Percentiles rank a stretch among this genome's conserved stretches.
Conservation (phyloP, 2,329 filamentous ascomycete genomes). For the Fusarium sp. region DNA sequence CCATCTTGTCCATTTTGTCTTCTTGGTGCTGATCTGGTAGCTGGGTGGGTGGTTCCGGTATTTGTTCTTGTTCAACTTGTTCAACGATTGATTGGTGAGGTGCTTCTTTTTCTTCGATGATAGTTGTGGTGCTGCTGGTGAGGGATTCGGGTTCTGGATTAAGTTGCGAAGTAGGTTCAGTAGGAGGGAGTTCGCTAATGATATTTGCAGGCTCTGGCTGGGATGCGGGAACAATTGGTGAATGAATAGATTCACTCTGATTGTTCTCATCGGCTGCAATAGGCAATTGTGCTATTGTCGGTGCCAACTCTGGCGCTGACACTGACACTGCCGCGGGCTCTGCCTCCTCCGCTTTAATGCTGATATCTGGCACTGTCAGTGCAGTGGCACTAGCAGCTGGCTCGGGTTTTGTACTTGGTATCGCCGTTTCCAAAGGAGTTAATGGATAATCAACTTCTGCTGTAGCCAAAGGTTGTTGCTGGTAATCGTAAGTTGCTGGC, state of each 20-base stretch:
- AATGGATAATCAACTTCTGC: constrained; percentile 1
- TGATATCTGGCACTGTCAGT: not conserved
- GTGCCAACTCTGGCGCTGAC: not conserved
- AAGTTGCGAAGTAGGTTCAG: constrained; percentile 20
- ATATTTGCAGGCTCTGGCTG: constrained; percentile 25
- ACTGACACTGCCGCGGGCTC: not conserved
- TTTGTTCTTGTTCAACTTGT: not conserved
- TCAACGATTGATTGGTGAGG: constrained; percentile 15
- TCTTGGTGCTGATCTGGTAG: constrained; percentile 9
- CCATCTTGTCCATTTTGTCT: constrained; percentile 39
- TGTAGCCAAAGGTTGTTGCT: constrained; percentile 15
- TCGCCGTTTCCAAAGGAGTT: not conserved
- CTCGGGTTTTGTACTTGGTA: constrained; percentile 11
- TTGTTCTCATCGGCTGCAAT: constrained; percentile 6
- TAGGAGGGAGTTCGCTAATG: not conserved
- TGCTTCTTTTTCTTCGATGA: constrained; percentile 27
- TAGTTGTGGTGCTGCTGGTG: constrained; percentile 11
- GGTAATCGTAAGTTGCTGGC: constrained; percentile 14
- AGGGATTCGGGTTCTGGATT: constrained; percentile 1
- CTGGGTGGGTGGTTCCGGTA: constrained; percentile 17
- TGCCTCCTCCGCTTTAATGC: not conserved
- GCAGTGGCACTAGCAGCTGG: constrained; percentile 8
- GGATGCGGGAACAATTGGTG: constrained; percentile 14
- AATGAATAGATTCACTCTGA: constrained; percentile 23
- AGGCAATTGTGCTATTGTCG: constrained; percentile 4